These are phyloP conservation scores for Kurtzmaniella fragi DNA, from an alignment of 805 yeast species.

Conservation along the genomic window DNA sequence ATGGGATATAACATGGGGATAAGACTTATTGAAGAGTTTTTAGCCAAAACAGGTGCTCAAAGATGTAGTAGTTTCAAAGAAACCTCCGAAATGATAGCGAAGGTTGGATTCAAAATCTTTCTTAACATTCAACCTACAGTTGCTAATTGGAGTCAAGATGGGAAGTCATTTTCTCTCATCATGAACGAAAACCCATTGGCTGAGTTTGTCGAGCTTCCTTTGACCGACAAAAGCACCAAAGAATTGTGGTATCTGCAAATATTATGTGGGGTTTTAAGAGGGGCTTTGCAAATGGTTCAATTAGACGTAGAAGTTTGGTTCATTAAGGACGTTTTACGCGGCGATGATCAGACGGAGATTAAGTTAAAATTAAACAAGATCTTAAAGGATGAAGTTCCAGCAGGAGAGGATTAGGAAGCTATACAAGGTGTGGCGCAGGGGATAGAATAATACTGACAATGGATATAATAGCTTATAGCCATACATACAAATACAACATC, in stretches of 20 bases:
- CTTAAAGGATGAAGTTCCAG: constrained; percentile 91
- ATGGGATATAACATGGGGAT: constrained; percentile 97
- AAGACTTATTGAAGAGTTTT: constrained; percentile 85
- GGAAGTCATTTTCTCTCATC: constrained; percentile 66
- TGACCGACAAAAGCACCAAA: constrained; percentile 48
- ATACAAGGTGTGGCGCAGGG: background rate
- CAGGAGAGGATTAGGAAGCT: constrained; percentile 72
- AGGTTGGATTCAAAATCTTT: constrained; percentile 87
- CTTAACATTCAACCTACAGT: constrained; percentile 75
- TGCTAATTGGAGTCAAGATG: constrained; percentile 72
- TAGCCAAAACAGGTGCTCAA: constrained; percentile 81
- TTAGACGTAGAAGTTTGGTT: constrained; percentile 81
- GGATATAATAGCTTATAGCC: background rate
- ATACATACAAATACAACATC: too few species aligned
- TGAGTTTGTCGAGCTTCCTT: constrained; percentile 90
- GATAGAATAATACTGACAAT: background rate
- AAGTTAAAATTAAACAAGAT: constrained; percentile 65
- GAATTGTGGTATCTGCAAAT: constrained; percentile 93
- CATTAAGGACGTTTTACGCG: constrained; percentile 74
- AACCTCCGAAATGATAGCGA: constrained; percentile 81
- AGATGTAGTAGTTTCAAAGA: constrained; percentile 77
- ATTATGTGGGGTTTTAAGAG: constrained; percentile 82
- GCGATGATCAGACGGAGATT: constrained; percentile 78
- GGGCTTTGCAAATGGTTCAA: constrained; percentile 94
- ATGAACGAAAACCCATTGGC: constrained; percentile 85